Base-by-base conservation (phyloP, 2,329 filamentous ascomycete genomes). In the Conoideocrella luteorostrata region DNA sequence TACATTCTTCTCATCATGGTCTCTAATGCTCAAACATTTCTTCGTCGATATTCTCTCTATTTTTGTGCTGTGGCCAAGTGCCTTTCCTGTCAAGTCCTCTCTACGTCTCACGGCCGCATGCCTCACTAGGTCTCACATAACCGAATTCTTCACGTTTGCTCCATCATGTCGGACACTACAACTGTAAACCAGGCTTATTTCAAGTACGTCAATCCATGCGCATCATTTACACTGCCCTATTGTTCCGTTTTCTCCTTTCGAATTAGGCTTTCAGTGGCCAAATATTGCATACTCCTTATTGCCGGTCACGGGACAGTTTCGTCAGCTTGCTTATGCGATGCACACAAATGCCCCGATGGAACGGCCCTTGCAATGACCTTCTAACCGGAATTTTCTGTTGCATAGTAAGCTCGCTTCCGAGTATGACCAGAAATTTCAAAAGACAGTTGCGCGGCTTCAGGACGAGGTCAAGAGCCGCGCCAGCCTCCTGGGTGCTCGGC, bases 401-500 rank as follows among this genome's bases (percentile, higher is more conserved):
- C 35, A 43, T 38, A 63, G 60, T 37, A 56, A 60, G 46, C 52
- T 61, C 42, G 60, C 55, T 24, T 39, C 50, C 13, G 51, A 60
- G 11, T 65, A 62, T 39, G 80, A 85, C 52, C 56, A 61, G 30
- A 75, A 72, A 46, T 78, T 78, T 51, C 67, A 69, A 40, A 73
- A 74, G 53, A 69, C 73, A 11, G 67, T 78, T 37, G 61, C 66
- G 28, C 68, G 70, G 52, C 64, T 87, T n/a, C 70, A 75, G 18
- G 60, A 70, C 7, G 69, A 77, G 51, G 68, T 86, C 12, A 68
- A 70, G 48, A 61, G 61, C 4, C 70, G 72, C 24, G 67, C 75
- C 5, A 68, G 73, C 41, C 86, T 84, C 67, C 75, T 87, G 45
- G 80, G 78, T 33, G 72, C 78, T 24, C 52, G 52, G 33, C 41